Evolutionary conservation across 441 rosid genomes (phyloP), one percentile per base, ranked within the genome.

Genomic region (Corymbia calophylla): DNA sequence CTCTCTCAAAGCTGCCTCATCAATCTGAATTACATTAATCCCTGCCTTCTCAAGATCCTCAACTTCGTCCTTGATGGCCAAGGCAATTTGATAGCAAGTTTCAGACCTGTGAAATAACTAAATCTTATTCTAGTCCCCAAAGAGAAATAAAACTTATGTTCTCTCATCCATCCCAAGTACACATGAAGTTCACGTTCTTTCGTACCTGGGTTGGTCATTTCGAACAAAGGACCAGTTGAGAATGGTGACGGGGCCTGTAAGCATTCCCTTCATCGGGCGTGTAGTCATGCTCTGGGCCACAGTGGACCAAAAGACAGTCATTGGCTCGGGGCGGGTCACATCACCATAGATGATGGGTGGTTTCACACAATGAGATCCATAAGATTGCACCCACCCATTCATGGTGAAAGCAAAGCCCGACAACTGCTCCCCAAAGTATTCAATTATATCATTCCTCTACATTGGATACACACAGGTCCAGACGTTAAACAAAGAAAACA

Each of bases 341-440:
- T 88, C 90, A 88, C 90, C 90, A 51, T 82, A 88, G 90, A 88
- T 88, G 82, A 88, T 84, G 7, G 90, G 87, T 5, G 90, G 90
- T 56, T 88, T 88, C 64, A 88, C 90, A 19, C 87, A 88, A 54
- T 25, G 87, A 60, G 90, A 88, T n/a, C 90, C 90, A 54, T 84
- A 84, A 17, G 90, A 88, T 25, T 88, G 90, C 62, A 88, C 87
- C 90, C 90, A 88, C 68, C 90, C 87, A 2, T 84, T 23, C 25
- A 86, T 8, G 0, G 82, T 88, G 82, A 88, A 84, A 53, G 53
- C 90, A 7, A 88, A 88, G 84, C 90, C 90, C 0, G 87, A 88
- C 87, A 88, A 15, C 48, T 88, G 90, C 62, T 88, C 90, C 18
- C 90, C 89, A 29, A 88, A 88, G 89, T 68, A 88, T 58, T 88